phyloP scores from a whole-genome alignment of 345 rosid genomes.

The Sapria himalayana region DNA sequence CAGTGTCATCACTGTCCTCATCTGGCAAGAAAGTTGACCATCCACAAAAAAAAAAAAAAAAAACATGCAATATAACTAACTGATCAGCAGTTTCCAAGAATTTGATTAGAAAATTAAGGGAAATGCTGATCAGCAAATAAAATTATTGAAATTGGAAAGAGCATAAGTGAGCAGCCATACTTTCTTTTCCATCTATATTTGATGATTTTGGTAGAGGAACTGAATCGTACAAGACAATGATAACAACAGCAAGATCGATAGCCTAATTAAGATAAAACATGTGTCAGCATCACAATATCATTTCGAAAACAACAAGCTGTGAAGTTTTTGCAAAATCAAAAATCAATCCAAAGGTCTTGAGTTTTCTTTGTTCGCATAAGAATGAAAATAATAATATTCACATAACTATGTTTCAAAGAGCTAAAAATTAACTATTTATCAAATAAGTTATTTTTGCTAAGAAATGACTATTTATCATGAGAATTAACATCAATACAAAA shows the following conservation, averaged over 20 bases:
- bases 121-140: not conserved
- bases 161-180: slow-evolving; percentile 23
- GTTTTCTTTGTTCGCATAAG: too few species aligned
- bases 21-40: slow-evolving; percentile 33
- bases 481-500: too few species aligned
- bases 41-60: slow-evolving; percentile 1
- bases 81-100: not conserved
- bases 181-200: slow-evolving; percentile 24
- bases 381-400: too few species aligned
- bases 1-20: slow-evolving; percentile 52
- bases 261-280: slow-evolving; percentile 28
- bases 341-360: too few species aligned
- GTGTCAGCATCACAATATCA: too few species aligned
- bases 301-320: too few species aligned
- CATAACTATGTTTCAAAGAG: too few species aligned
- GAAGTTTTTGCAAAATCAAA: too few species aligned
- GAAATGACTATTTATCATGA: too few species aligned
- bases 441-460: too few species aligned
- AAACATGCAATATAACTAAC: not conserved
- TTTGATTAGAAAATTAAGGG: not conserved
- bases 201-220: slow-evolving; percentile 52
- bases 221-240: slow-evolving; percentile 56
- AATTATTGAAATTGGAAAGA: too few species aligned
- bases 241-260: slow-evolving; percentile 49
- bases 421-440: too few species aligned